Evolutionary conservation across 768 basidiomycete species (phyloP).

Genomic region (Rhizopogon vesiculosus): DNA sequence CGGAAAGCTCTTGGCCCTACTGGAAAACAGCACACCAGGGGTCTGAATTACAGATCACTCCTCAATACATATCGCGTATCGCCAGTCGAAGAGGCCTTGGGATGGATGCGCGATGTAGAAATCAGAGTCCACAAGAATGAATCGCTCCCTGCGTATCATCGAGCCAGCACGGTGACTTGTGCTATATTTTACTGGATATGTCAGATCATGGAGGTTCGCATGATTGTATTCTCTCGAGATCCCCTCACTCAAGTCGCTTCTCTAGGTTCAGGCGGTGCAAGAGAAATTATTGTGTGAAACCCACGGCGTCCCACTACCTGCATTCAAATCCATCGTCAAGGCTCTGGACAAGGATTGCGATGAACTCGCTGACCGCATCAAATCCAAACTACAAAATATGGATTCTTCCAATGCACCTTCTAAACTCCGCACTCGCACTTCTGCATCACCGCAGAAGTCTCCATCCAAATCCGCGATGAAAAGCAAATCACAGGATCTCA

Average conservation of each 20-base stretch:
- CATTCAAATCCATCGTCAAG: constrained; percentile 15
- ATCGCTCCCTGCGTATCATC: constrained; percentile 15
- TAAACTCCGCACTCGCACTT: not conserved
- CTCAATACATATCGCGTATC: constrained; percentile 20
- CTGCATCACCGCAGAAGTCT: constrained; percentile 13
- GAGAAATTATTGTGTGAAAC: constrained; percentile 14
- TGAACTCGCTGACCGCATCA: constrained; percentile 18
- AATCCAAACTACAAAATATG: constrained; percentile 4
- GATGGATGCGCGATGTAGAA: constrained; percentile 33
- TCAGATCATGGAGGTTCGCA: constrained; percentile 31
- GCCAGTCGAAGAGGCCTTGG: constrained; percentile 13
- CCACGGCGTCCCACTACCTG: constrained; percentile 9
- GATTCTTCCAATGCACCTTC: not conserved
- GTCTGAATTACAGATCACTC: constrained; percentile 28
- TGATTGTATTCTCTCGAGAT: too few relatives aligned
- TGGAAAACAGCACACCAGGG: not conserved
- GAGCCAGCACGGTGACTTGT: constrained; percentile 23
- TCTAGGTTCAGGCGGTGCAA: constrained; percentile 19
- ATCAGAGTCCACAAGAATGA: constrained; percentile 9
- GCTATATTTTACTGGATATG: constrained; percentile 46
- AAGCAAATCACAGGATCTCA: constrained; percentile 11
- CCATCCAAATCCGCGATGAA: constrained; percentile 15
- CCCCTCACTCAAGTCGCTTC: not conserved
- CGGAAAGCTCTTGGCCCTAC: constrained; percentile 10
- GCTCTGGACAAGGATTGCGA: constrained; percentile 23